Conservation (phyloP, 495 filamentous ascomycete species). For the Penicillium turbatum region DNA sequence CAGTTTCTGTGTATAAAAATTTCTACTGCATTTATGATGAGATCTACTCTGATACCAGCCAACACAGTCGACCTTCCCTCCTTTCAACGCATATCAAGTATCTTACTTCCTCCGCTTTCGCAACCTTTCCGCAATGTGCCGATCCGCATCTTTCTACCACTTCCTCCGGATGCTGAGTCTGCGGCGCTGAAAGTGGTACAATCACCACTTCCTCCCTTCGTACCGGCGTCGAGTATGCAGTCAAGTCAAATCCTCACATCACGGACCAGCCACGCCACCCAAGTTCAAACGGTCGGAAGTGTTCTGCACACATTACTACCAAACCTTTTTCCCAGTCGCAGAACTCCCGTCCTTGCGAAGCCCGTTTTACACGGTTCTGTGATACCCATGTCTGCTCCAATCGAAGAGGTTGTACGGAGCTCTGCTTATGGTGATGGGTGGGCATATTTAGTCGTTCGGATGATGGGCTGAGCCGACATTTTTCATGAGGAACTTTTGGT, state of each 20-base stretch:
- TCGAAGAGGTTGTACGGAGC: constrained; percentile 78
- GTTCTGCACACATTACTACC: constrained; percentile 77
- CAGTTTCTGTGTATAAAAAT: not conserved
- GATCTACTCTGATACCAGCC: constrained; percentile 3
- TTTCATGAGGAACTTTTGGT: no score
- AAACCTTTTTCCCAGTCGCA: constrained; percentile 77
- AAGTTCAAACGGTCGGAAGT: constrained; percentile 74
- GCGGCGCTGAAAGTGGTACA: constrained; percentile 65
- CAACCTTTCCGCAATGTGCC: constrained; percentile 75
- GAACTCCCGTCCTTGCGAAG: constrained; percentile 85
- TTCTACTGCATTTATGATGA: not conserved
- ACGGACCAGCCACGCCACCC: constrained; percentile 31
- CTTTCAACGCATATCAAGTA: constrained; percentile 70
- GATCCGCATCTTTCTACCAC: constrained; percentile 81
- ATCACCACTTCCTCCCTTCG: constrained; percentile 54
- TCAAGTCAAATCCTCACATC: constrained; percentile 27
- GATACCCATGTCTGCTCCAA: constrained; percentile 73
- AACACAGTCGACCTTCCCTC: constrained; percentile 63
- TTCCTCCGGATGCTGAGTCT: constrained; percentile 45
- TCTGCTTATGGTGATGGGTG: constrained; percentile 91
- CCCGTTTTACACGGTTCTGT: constrained; percentile 84
- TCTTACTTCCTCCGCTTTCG: constrained; percentile 71
- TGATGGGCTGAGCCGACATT: constrained; percentile 45
- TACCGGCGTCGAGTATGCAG: constrained; percentile 24
- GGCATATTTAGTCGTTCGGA: constrained; percentile 78